Percentiles rank a stretch among this genome's conserved stretches.
Conservation (phyloP, 1,284 basidiomycete genomes). For the Sporisorium scitamineum region DNA sequence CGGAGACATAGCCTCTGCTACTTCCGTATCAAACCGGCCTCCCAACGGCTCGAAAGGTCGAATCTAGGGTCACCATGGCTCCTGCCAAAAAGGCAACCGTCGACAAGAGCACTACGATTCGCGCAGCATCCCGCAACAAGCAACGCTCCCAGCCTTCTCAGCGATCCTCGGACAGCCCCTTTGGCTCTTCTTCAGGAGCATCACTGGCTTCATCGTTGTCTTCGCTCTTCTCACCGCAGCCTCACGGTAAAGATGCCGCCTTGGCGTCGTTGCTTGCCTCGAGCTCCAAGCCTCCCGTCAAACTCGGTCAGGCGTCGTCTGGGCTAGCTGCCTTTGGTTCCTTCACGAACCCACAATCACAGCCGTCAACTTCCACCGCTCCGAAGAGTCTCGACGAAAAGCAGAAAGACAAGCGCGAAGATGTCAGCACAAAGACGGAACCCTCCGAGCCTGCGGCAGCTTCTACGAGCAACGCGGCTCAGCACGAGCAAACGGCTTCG, state of each 20-base stretch:
- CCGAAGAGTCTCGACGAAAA: conserved; percentile 15
- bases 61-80: conserved; percentile 6
- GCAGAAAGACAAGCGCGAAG: conserved; percentile 14
- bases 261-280: conserved; percentile 38
- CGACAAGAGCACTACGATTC: conserved; percentile 38
- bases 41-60: background rate
- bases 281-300: conserved; percentile 31
- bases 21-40: too few species aligned
- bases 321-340: conserved; percentile 37
- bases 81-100: conserved; percentile 33
- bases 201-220: conserved; percentile 47
- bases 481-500: background rate
- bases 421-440: background rate
- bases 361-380: background rate
- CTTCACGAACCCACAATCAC: conserved; percentile 9
- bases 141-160: conserved; percentile 24
- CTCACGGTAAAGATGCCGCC: conserved; percentile 50
- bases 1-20: background rate
- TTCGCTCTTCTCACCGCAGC: conserved; percentile 44
- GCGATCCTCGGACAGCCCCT: conserved; percentile 13
- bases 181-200: conserved; percentile 25
- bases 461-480: background rate
- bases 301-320: conserved; percentile 18
- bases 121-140: conserved; percentile 44
- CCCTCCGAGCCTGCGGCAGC: background rate